Percentiles rank a stretch among this genome's conserved stretches.
Evolutionary conservation across 2,329 filamentous ascomycete species (phyloP).

Genomic region (Fusarium sp.): DNA sequence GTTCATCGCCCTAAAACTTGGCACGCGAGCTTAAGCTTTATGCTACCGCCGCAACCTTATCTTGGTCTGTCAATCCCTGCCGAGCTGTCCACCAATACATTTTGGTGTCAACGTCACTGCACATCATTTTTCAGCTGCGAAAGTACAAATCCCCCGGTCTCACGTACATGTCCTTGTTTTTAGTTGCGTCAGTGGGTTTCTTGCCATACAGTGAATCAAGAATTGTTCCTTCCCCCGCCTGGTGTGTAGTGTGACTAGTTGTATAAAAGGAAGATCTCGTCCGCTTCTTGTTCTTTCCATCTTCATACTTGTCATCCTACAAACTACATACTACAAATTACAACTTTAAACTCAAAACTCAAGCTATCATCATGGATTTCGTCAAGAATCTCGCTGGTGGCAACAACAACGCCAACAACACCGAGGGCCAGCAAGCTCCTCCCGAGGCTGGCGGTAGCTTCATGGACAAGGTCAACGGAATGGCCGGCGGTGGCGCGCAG

Average conservation of each 20-base stretch:
- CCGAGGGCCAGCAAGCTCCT: constrained; percentile 43
- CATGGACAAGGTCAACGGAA: constrained; percentile 75
- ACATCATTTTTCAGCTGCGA: constrained; percentile 32
- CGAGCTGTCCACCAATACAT: constrained; percentile 15
- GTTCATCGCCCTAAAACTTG: constrained; percentile 9
- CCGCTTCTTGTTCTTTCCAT: neutral
- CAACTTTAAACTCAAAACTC: neutral
- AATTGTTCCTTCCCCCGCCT: constrained; percentile 7
- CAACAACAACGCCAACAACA: constrained; percentile 40
- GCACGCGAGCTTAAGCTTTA: constrained; percentile 14
- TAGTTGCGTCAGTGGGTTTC: constrained; percentile 34
- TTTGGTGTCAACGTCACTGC: constrained; percentile 31
- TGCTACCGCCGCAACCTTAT: constrained; percentile 30
- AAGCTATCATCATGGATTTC: constrained; percentile 62
- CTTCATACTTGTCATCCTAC: neutral
- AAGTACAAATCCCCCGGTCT: neutral
- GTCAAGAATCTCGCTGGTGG: constrained; percentile 62
- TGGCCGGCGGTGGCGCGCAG: constrained; percentile 77
- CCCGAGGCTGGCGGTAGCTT: constrained; percentile 58
- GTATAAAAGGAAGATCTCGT: constrained; percentile 18
- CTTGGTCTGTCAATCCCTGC: constrained; percentile 4
- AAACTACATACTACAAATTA: neutral
- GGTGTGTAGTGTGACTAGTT: neutral
- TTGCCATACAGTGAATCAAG: constrained; percentile 18
- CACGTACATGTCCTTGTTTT: constrained; percentile 2